Percentiles rank a stretch among this genome's conserved stretches.
Conservation (phyloP, 345 rosid species). For the Camelina laxa region DNA sequence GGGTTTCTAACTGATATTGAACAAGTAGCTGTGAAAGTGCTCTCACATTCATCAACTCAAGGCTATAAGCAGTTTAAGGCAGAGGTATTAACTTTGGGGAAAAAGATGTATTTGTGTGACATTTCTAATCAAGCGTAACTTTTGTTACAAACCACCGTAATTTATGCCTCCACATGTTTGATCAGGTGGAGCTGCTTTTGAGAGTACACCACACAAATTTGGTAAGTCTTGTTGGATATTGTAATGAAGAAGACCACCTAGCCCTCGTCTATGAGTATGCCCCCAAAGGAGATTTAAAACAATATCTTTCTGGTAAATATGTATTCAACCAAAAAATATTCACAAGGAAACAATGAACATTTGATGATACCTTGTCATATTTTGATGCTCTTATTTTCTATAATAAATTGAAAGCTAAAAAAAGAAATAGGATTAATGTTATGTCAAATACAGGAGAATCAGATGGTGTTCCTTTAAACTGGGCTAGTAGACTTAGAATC, state of each 20-base stretch:
- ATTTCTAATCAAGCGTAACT: too few relatives aligned
- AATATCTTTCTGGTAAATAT: constrained; percentile 36
- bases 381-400: too few relatives aligned
- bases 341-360: too few relatives aligned
- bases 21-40: constrained; percentile 46
- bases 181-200: constrained; percentile 36
- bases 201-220: constrained; percentile 50
- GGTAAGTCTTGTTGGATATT: constrained; percentile 46
- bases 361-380: too few relatives aligned
- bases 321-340: too few relatives aligned
- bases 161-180: too few relatives aligned
- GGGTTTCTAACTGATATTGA: constrained; percentile 32
- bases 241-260: constrained; percentile 35
- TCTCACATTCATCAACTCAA: constrained; percentile 45
- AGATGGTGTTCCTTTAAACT: neutral
- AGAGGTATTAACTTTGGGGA: too few relatives aligned
- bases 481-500: constrained; percentile 21
- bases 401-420: too few relatives aligned
- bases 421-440: too few relatives aligned
- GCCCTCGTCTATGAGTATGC: constrained; percentile 50
- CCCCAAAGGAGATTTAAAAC: constrained; percentile 33
- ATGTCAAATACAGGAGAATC: constrained; percentile 2
- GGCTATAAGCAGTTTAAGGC: constrained; percentile 46
- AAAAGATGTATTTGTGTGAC: too few relatives aligned
- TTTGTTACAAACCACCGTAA: too few relatives aligned